Evolutionary conservation across 805 yeast species (phyloP).

Genomic region (Metschnikowia reukaufii): DNA sequence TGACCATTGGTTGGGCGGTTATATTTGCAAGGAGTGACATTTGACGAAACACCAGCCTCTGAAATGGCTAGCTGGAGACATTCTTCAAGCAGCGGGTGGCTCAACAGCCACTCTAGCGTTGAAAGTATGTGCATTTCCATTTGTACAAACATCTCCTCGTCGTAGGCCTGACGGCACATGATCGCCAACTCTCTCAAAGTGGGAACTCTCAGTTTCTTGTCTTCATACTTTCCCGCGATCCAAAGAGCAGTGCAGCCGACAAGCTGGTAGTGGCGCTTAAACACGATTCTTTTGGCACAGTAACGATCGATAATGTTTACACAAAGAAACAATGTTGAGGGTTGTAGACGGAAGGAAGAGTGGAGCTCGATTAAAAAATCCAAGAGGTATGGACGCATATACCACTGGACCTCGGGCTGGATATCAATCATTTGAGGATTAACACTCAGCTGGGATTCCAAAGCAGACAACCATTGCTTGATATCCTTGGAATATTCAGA

Average conservation of each 20-base stretch:
- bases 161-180: constrained; percentile 61
- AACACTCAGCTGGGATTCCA: constrained; percentile 44
- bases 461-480: constrained; percentile 35
- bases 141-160: constrained; percentile 50
- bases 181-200: constrained; percentile 51
- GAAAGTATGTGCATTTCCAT: constrained; percentile 46
- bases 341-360: constrained; percentile 41
- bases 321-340: constrained; percentile 44
- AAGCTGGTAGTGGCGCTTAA: constrained; percentile 47
- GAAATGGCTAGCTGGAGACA: constrained; percentile 44
- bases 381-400: constrained; percentile 46
- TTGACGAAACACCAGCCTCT: constrained; percentile 30
- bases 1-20: constrained; percentile 19
- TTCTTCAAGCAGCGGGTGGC: constrained; percentile 53
- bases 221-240: constrained; percentile 55
- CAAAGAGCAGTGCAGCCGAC: constrained; percentile 49
- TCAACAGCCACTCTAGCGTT: constrained; percentile 45
- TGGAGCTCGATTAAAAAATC: constrained; percentile 47
- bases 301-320: constrained; percentile 47
- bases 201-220: constrained; percentile 58
- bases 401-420: constrained; percentile 50
- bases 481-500: constrained; percentile 46
- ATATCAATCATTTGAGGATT: constrained; percentile 52
- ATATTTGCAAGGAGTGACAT: constrained; percentile 26
- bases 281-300: constrained; percentile 47